Base-by-base conservation (phyloP, 257 asterid genomes). In the Parsonsia alboflavescens region DNA sequence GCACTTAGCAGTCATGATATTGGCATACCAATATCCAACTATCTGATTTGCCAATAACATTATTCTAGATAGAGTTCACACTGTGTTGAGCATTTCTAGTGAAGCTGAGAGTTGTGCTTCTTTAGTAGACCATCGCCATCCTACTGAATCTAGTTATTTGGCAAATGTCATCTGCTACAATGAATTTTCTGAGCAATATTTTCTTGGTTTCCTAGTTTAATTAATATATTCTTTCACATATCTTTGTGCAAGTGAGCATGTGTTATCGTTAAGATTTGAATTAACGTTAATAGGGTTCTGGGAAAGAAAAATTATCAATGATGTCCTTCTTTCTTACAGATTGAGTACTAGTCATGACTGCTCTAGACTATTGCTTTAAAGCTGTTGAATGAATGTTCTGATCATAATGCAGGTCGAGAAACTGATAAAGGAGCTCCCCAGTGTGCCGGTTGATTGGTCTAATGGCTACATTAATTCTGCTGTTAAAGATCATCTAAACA, bases 341-440 rank as follows among this genome's bases (percentile, higher is more conserved):
- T 33, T 64, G 48, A 36, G 69, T 13, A 64, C 30, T 30, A 12
- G 28, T 64, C n/a, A 33, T 61, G 21, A 39, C 67, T 28, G 67
- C 67, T 28, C 21, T 36, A 22, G 48, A 36, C 48, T 36, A 7
- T 36, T 64, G 24, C 48, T 36, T 26, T 33, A 36, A 39, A 39
- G 28, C 7, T 10, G 22, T 65, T 65, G 30, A 65, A 19, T 65
- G 50, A 36, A 65, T 65, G 28, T 8, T 39, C 28, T 21, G 70
- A 19, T 62, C 48, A 2, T 64, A 19, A 33, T 64, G 76, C 82
- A 92, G 97, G 96, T 93, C 67, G 97, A 93, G 68, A 93, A 93
- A 75, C 73, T 93, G 85, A 93, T 93, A 76, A 89, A 90, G 87
- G 98, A 91, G 86, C 85, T 93, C 76, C 97, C 97, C 11, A 86